These are phyloP conservation scores for Dendrothele bispora DNA, from an alignment of 768 basidiomycete genomes.

Conservation along the genomic window DNA sequence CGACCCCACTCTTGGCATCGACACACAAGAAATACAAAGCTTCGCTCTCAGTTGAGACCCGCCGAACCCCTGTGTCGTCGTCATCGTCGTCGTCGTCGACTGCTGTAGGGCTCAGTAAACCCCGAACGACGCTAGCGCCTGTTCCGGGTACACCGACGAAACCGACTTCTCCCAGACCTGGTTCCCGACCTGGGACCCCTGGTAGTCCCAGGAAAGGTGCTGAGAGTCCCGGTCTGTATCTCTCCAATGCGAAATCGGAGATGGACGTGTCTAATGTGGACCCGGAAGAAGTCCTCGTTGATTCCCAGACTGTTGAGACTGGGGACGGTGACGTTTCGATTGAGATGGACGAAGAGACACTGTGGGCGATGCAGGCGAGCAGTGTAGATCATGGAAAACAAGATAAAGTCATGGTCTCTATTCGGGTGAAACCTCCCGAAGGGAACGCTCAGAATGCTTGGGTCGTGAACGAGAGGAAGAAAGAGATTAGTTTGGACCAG, in stretches of 20 bases:
- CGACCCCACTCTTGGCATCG: slow-evolving; percentile 33
- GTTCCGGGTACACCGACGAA: slow-evolving; percentile 59
- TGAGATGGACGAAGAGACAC: slow-evolving; percentile 62
- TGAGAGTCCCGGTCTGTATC: slow-evolving; percentile 47
- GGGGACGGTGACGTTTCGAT: slow-evolving; percentile 63
- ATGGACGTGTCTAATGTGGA: slow-evolving; percentile 79
- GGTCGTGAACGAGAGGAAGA: too few species aligned
- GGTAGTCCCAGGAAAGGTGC: slow-evolving; percentile 43
- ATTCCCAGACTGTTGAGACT: slow-evolving; percentile 69
- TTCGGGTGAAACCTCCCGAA: too few species aligned
- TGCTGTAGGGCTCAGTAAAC: slow-evolving; percentile 21
- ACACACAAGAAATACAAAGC: slow-evolving; percentile 73
- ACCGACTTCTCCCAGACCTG: slow-evolving; percentile 24
- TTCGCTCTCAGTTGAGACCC: slow-evolving; percentile 45
- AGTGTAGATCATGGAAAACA: slow-evolving; percentile 72
- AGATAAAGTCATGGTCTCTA: slow-evolving; percentile 85
- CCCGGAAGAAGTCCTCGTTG: slow-evolving; percentile 73
- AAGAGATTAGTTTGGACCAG: too few species aligned
- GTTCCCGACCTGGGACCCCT: slow-evolving; percentile 51
- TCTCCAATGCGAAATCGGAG: slow-evolving; percentile 53
- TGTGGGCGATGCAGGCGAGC: slow-evolving; percentile 35
- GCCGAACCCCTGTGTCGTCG: slow-evolving; percentile 16
- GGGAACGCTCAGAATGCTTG: too few species aligned
- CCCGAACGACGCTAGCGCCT: slow-evolving; percentile 38
- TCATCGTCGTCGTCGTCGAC: slow-evolving; percentile 12